Conservation (phyloP, 768 basidiomycete genomes). For the Lactarius deliciosus region DNA sequence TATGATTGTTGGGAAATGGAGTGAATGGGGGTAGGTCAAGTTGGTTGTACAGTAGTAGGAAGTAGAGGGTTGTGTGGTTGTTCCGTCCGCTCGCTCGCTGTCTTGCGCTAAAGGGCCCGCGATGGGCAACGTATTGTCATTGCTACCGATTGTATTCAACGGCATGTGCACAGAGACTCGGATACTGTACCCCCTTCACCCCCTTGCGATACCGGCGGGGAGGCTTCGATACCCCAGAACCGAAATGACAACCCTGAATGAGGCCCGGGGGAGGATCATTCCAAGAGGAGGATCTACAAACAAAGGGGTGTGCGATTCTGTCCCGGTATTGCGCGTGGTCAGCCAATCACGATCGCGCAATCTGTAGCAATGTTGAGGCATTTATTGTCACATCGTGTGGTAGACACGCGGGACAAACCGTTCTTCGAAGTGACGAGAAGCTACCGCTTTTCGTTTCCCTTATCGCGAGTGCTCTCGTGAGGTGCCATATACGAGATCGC, state of each 20-base stretch:
- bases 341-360: neutral
- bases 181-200: neutral
- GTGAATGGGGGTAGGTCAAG: neutral
- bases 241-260: neutral
- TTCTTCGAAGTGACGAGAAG: neutral
- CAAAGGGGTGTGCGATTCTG: neutral
- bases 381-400: neutral
- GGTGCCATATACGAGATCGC: neutral
- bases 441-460: neutral
- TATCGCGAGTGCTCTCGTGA: constrained; percentile 18
- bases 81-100: neutral
- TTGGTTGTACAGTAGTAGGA: neutral
- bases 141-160: neutral
- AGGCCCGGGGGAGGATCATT: neutral
- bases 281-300: constrained; percentile 10
- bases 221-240: neutral
- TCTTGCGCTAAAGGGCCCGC: neutral
- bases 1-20: neutral
- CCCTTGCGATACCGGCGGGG: neutral
- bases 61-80: neutral
- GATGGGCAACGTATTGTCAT: neutral
- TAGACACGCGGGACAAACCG: neutral
- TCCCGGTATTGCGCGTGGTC: neutral
- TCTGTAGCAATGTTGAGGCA: neutral
- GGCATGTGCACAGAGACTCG: neutral